Conservation (phyloP, 2,329 filamentous ascomycete species). For the Exserohilum turcica region DNA sequence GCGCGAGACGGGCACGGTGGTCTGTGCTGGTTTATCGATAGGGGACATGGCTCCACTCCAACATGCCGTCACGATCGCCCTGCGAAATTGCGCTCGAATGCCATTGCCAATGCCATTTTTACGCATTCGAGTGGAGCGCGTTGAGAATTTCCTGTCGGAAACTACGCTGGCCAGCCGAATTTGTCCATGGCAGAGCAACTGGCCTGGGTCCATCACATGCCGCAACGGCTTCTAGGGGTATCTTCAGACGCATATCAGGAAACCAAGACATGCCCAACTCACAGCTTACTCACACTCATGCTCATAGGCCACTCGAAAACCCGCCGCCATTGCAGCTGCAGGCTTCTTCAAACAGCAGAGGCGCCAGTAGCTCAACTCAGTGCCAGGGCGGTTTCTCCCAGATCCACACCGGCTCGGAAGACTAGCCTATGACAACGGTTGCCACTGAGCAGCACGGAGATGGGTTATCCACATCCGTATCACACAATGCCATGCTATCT, state of each 20-base stretch:
- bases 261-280: no score
- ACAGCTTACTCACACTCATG: no score
- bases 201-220: not conserved
- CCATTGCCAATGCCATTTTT: not conserved
- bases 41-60: conserved; percentile 6
- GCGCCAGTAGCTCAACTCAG: no score
- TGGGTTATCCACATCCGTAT: not conserved
- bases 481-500: not conserved
- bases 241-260: no score
- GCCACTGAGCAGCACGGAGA: not conserved
- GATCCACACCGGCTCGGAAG: not conserved
- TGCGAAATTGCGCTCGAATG: no score
- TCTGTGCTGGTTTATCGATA: conserved; percentile 14
- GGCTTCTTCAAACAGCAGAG: no score
- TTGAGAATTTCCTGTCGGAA: not conserved
- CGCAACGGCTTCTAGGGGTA: not conserved
- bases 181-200: no score
- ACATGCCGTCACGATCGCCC: no score
- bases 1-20: conserved; percentile 14
- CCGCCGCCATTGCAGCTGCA: no score
- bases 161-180: not conserved
- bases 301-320: no score
- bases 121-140: not conserved
- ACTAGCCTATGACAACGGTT: not conserved
- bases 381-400: not conserved